phyloP scores from a whole-genome alignment of 148 eudicot genomes.

The Fallopia convolvulus region DNA sequence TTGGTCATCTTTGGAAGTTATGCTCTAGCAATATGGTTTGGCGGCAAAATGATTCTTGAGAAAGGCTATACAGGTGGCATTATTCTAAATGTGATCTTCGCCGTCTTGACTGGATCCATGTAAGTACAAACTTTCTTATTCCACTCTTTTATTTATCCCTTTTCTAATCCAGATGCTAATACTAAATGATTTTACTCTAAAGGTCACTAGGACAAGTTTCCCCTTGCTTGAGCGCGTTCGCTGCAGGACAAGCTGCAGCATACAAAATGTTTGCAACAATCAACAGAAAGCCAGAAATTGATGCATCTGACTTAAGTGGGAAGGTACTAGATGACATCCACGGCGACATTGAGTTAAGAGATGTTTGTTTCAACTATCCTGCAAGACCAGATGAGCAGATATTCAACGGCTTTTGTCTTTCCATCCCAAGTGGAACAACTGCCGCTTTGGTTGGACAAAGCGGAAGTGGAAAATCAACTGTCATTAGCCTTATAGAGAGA shows the following conservation, averaged over 20 bases:
- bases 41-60: slow-evolving; percentile 47
- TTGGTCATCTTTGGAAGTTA: slow-evolving; percentile 31
- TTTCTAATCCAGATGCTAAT: not conserved
- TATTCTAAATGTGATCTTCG: slow-evolving; percentile 44
- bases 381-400: slow-evolving; percentile 51
- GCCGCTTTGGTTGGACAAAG: slow-evolving; percentile 68
- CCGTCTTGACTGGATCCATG: slow-evolving; percentile 56
- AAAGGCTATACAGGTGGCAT: slow-evolving; percentile 51
- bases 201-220: slow-evolving; percentile 63
- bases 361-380: slow-evolving; percentile 55
- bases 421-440: slow-evolving; percentile 50
- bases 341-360: slow-evolving; percentile 52
- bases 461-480: slow-evolving; percentile 74
- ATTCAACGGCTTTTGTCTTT: slow-evolving; percentile 45
- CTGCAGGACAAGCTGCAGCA: slow-evolving; percentile 65
- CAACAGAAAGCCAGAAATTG: slow-evolving; percentile 48
- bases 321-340: slow-evolving; percentile 45
- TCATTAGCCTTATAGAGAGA: slow-evolving; percentile 58
- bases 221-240: slow-evolving; percentile 49
- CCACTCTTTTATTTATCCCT: not conserved
- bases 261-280: slow-evolving; percentile 71
- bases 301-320: slow-evolving; percentile 49
- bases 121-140: slow-evolving; percentile 16
- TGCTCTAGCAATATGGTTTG: slow-evolving; percentile 63
- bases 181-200: not conserved